Evolutionary conservation across 2,329 filamentous ascomycete genomes (phyloP).

Genomic region (Myriosclerotinia duriaeana): DNA sequence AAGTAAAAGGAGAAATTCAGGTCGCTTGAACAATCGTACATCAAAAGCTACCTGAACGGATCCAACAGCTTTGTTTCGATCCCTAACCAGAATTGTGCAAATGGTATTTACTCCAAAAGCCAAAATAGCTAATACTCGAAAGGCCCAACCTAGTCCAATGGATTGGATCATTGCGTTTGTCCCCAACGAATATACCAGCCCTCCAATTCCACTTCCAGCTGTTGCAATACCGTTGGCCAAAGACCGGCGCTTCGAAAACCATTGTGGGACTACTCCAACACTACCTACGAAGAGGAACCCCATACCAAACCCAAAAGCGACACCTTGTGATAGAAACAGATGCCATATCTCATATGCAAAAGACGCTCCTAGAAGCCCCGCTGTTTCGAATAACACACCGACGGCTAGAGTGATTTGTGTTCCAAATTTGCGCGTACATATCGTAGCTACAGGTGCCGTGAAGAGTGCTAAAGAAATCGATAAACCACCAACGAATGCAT

Average conservation of each 20-base stretch:
- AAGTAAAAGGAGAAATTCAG: slow-evolving; percentile 64
- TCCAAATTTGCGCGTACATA: slow-evolving; percentile 55
- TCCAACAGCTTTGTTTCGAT: slow-evolving; percentile 70
- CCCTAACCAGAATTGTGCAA: slow-evolving; percentile 63
- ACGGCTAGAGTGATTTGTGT: slow-evolving; percentile 63
- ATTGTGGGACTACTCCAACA: slow-evolving; percentile 58
- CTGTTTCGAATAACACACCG: slow-evolving; percentile 63
- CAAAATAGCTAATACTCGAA: slow-evolving; percentile 54
- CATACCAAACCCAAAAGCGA: slow-evolving; percentile 77
- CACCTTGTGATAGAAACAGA: slow-evolving; percentile 70
- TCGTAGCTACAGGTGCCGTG: slow-evolving; percentile 57
- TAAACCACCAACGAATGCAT: slow-evolving; percentile 75
- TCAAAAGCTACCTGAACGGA: slow-evolving; percentile 68
- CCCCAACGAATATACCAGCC: slow-evolving; percentile 55
- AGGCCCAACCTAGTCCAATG: slow-evolving; percentile 56
- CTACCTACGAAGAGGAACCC: slow-evolving; percentile 72
- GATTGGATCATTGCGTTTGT: slow-evolving; percentile 55
- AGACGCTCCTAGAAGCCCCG: slow-evolving; percentile 66
- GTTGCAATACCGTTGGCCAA: slow-evolving; percentile 65
- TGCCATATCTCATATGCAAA: slow-evolving; percentile 72
- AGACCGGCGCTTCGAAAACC: slow-evolving; percentile 56
- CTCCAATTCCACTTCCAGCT: slow-evolving; percentile 70
- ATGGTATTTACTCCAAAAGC: slow-evolving; percentile 62
- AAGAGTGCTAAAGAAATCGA: slow-evolving; percentile 66
- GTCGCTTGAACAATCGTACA: slow-evolving; percentile 56